A percentile compares a stretch with the other conserved stretches of the same genome.
Conservation (phyloP, 257 asterid species). For the Capsicum rhomboideum region DNA sequence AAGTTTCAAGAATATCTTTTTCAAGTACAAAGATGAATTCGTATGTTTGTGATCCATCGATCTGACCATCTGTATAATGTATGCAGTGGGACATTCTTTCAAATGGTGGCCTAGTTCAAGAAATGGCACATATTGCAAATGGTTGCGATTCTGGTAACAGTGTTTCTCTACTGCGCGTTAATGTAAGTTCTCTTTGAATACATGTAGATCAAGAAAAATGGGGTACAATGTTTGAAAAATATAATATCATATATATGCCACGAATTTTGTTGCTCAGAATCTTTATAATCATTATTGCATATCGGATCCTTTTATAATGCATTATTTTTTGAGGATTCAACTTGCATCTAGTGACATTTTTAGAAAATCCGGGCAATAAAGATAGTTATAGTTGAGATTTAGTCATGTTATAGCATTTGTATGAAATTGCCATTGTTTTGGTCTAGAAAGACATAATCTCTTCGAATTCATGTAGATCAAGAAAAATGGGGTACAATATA, state of each 20-base stretch:
- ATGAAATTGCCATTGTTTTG: neutral
- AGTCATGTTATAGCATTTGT: no score
- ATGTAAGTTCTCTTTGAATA: slow-evolving; percentile 30
- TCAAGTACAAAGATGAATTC: neutral
- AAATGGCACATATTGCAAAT: slow-evolving; percentile 53
- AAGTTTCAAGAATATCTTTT: neutral
- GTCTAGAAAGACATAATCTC: neutral
- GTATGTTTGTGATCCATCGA: neutral
- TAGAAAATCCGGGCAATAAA: no score
- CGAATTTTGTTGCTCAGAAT: no score
- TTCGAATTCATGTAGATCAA: neutral
- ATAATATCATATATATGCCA: no score
- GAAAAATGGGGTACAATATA: neutral
- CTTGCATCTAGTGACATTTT: no score
- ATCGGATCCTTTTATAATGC: no score
- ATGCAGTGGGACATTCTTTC: slow-evolving; percentile 56
- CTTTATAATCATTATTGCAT: no score
- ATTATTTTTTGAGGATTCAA: no score
- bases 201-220: no score
- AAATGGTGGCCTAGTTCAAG: slow-evolving; percentile 40
- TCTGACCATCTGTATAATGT: neutral
- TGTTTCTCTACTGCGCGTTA: slow-evolving; percentile 39
- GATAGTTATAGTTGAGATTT: no score
- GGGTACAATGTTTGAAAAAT: no score
- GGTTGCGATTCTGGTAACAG: slow-evolving; percentile 48